A percentile compares a stretch with the other conserved stretches of the same genome.
Evolutionary conservation across 495 filamentous ascomycete genomes (phyloP).

Genomic region (Penicillium coffeae): DNA sequence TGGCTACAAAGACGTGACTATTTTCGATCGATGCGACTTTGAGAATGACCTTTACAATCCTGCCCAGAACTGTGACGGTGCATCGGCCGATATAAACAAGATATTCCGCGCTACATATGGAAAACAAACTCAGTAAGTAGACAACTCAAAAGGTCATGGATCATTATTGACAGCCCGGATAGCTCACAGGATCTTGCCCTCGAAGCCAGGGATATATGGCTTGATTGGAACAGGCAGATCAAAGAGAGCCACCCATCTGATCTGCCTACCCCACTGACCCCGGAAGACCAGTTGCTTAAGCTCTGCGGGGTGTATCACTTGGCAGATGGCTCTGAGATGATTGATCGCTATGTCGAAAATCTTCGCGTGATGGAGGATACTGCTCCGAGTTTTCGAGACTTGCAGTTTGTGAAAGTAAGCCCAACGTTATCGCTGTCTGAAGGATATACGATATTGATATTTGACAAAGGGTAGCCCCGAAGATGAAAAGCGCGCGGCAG

Average conservation of each 20-base stretch:
- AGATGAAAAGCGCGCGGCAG: slow-evolving; percentile 7
- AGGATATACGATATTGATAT: background rate
- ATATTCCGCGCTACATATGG: slow-evolving; percentile 16
- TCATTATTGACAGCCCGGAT: background rate
- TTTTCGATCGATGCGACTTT: slow-evolving; percentile 12
- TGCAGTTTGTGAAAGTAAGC: slow-evolving; percentile 15
- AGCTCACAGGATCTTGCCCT: slow-evolving; percentile 13
- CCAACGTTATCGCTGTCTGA: background rate
- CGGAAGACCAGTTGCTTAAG: slow-evolving; percentile 13
- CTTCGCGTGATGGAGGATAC: slow-evolving; percentile 13
- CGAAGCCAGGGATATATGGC: slow-evolving; percentile 12
- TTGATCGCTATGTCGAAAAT: slow-evolving; percentile 12
- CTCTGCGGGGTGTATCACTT: slow-evolving; percentile 13
- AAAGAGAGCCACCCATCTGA: slow-evolving; percentile 4
- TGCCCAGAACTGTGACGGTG: slow-evolving; percentile 9
- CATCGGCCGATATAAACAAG: slow-evolving; percentile 17
- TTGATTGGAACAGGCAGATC: slow-evolving; percentile 10
- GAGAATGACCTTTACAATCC: slow-evolving; percentile 9
- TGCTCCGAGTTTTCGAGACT: slow-evolving; percentile 11
- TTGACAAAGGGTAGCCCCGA: background rate
- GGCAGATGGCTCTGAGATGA: slow-evolving; percentile 11
- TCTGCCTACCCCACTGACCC: slow-evolving; percentile 9
- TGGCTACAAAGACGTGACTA: slow-evolving; percentile 13
- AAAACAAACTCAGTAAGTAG: slow-evolving; percentile 4
- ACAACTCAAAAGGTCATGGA: background rate